Base-by-base conservation (phyloP, 257 asterid species). In the Rauvolfia tetraphylla region DNA sequence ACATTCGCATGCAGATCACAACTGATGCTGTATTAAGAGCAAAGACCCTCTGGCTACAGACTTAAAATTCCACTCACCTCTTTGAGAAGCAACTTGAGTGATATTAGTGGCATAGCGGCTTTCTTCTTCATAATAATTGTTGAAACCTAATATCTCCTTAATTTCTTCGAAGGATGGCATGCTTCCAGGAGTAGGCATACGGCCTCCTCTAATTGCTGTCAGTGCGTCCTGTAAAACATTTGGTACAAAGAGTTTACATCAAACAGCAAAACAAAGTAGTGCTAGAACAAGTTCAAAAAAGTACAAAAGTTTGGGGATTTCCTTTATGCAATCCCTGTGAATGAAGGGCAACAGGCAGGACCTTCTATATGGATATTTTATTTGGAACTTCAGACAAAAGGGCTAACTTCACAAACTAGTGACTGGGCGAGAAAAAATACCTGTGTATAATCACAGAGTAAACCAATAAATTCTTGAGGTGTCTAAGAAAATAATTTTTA, bases 91-190 rank as follows among this genome's bases (percentile, higher is more conserved):
- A 59, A 84, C 81, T 78, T 81, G 90, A 78, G 74, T 79, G 79
- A 80, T 75, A 73, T 68, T 82, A 46, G 88, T 81, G 73, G 80
- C 84, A 72, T 90, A 92, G 36, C 33, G 76, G 78, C 65, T 79
- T 90, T 92, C 96, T 84, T 90, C 95, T 83, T 88, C 90, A 72
- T 89, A 92, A 79, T 92, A 92, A 69, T 71, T 57, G 83, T 90
- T 88, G 81, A 92, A 90, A 78, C 97, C 98, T 84, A 94, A 80
- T 67, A 89, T 86, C 69, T 92, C 97, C 77, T 94, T 92, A n/a
- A 92, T 72, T 87, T 94, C 97, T 82, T 89, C 97, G 75, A 93
- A 92, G 59, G 98, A 79, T 17, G 97, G 98, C 96, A 92, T 89
- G 88, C 90, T 92, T 85, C 97, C 97, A 56, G 97, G 94, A 49